Evolutionary conservation across 129 eudicot genomes (phyloP).

Genomic region (Artemisia argyi): DNA sequence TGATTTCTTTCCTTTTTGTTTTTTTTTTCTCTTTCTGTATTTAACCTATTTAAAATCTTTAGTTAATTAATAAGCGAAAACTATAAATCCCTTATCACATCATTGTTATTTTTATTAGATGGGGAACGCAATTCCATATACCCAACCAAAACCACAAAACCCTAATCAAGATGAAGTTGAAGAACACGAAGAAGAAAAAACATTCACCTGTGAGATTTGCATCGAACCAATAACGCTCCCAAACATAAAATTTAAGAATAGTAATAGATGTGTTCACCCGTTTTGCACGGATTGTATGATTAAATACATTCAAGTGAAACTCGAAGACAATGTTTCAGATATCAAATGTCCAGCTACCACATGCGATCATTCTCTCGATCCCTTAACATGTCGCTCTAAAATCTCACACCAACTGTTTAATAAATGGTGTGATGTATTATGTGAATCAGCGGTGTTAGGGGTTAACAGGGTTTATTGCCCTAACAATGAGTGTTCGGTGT

Average conservation of each 20-base stretch:
- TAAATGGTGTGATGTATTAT: conserved; percentile 54
- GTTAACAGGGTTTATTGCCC: conserved; percentile 50
- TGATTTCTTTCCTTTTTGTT: no score
- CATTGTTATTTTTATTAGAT: not conserved
- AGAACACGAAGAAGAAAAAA: conserved; percentile 1
- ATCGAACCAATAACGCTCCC: conserved; percentile 34
- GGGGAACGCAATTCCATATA: not conserved
- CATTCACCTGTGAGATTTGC: conserved; percentile 61
- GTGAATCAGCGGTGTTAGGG: conserved; percentile 37
- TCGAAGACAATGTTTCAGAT: conserved; percentile 34
- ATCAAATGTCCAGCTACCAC: conserved; percentile 44
- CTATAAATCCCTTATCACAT: no score
- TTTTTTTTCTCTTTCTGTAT: no score
- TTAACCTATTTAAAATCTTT: no score
- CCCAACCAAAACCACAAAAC: not conserved
- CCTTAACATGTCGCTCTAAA: conserved; percentile 27
- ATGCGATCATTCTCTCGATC: conserved; percentile 42
- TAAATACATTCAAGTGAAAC: conserved; percentile 45
- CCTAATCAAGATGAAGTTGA: not conserved
- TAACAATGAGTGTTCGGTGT: conserved; percentile 38
- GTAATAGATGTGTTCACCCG: conserved; percentile 30
- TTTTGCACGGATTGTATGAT: conserved; percentile 50
- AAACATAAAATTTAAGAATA: conserved; percentile 17
- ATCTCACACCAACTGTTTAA: conserved; percentile 34
- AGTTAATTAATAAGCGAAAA: no score